A percentile compares a stretch with the other conserved stretches of the same genome.
phyloP scores from a whole-genome alignment of 2,329 filamentous ascomycete genomes.

The Penicillium brasilianum region DNA sequence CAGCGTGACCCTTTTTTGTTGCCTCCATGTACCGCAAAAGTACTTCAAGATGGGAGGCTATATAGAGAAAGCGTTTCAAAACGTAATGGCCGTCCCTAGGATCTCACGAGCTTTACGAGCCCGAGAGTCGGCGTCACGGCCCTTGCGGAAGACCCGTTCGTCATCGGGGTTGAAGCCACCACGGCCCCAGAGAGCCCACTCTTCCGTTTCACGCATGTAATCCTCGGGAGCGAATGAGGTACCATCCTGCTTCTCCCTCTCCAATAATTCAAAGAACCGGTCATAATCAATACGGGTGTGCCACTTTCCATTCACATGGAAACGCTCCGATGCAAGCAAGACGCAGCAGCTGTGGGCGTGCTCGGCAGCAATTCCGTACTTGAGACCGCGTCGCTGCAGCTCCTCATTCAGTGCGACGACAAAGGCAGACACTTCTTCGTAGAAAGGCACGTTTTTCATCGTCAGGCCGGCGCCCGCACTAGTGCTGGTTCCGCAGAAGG shows the following conservation, averaged over 20 bases:
- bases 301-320: conserved; percentile 78
- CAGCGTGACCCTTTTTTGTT: neutral
- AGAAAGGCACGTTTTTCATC: conserved; percentile 98
- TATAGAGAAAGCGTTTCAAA: neutral
- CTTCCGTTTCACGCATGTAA: conserved; percentile 86
- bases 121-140: conserved; percentile 52
- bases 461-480: conserved; percentile 82
- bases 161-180: conserved; percentile 94
- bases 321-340: conserved; percentile 80
- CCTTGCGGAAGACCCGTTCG: conserved; percentile 84
- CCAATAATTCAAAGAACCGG: conserved; percentile 82
- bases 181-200: conserved; percentile 94
- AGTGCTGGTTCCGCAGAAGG: conserved; percentile 90
- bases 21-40: conserved; percentile 9
- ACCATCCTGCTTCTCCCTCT: conserved; percentile 61
- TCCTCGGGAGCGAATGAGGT: conserved; percentile 83
- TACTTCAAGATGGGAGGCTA: conserved; percentile 2
- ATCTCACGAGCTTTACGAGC: conserved; percentile 18
- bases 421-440: conserved; percentile 86
- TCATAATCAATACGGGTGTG: conserved; percentile 91
- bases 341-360: conserved; percentile 95
- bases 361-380: conserved; percentile 91
- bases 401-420: conserved; percentile 80
- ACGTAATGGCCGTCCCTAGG: conserved; percentile 3
- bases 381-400: conserved; percentile 73